These are phyloP conservation scores for Fraxinus pennsylvanica DNA, from an alignment of 257 asterid genomes.

Conservation along the genomic window DNA sequence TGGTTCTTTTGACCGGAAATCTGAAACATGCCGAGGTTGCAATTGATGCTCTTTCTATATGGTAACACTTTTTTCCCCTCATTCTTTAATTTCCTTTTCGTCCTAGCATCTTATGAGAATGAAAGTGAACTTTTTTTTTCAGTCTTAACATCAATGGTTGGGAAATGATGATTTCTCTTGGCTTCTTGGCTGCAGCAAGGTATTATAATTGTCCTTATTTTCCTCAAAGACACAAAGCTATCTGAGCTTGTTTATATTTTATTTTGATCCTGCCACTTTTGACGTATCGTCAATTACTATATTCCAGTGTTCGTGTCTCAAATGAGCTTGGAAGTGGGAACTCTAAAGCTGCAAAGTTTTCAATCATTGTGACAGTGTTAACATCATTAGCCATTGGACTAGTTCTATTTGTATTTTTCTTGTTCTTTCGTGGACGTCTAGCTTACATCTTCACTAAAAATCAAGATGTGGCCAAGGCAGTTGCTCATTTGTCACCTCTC, in stretches of 20 bases:
- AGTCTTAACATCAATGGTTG: slow-evolving; percentile 74
- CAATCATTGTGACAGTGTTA: slow-evolving; percentile 43
- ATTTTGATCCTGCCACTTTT: neutral
- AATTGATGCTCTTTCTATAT: slow-evolving; percentile 69
- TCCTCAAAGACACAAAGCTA: neutral
- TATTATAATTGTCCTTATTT: slow-evolving; percentile 18
- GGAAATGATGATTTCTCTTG: slow-evolving; percentile 78
- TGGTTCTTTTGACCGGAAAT: slow-evolving; percentile 68
- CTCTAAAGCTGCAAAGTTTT: slow-evolving; percentile 57
- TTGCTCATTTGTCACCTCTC: slow-evolving; percentile 54
- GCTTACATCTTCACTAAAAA: slow-evolving; percentile 62
- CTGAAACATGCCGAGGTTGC: slow-evolving; percentile 62
- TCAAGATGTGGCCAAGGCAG: slow-evolving; percentile 43
- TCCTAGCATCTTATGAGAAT: neutral
- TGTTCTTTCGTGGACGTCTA: slow-evolving; percentile 50
- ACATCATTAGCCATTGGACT: slow-evolving; percentile 53
- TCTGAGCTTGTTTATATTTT: neutral
- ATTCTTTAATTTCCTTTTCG: neutral
- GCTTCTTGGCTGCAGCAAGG: slow-evolving; percentile 77
- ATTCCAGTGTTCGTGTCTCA: slow-evolving; percentile 60
- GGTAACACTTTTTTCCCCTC: slow-evolving; percentile 37
- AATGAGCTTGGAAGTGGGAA: slow-evolving; percentile 79
- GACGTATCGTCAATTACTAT: neutral
- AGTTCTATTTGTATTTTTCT: slow-evolving; percentile 45
- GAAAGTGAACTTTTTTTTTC: slow-evolving; percentile 20